Evolutionary conservation across 805 yeast species (phyloP), one percentile per base, ranked within the genome.

Genomic region (Lachancea kluyveri): DNA sequence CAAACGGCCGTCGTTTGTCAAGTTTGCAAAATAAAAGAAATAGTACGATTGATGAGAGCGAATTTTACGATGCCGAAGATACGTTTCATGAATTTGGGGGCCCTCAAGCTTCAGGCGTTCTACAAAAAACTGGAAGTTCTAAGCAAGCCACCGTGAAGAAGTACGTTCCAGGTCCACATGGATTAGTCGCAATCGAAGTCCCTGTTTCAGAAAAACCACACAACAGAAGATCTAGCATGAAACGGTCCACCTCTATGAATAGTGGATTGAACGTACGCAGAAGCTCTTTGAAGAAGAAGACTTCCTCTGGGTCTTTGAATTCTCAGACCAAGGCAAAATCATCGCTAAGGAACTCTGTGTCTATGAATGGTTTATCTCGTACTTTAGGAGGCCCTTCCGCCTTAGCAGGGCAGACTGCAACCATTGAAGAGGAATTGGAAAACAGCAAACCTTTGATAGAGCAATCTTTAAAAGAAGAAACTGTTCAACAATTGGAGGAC

Each of bases 131-230:
- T 13, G 40, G 48, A 26, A 12, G 20, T 43, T 25, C 40, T 26
- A 35, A 31, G 28, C 45, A 41, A 31, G 70, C 62, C 33, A 78
- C 71, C 59, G 70, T 79, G 7, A 79, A 77, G 42, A 78, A 74
- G 41, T 81, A 80, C 58, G 67, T 81, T 27, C 90, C 92, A 2
- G 78, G 86, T 2, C 77, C 83, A 3, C 67, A 73, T 44, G 92
- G 92, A 9, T 64, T 81, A 34, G 70, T 77, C 30, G 66, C 79
- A 7, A 63, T 81, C 4, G 88, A 81, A 43, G 87, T 81, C 3
- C 83, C 86, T 0, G 68, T 67, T 8, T 54, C 50, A 14, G 45
- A 39, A 9, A 39, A 38, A 6, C 48, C 41, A 11, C 42, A 46
- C 11, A 36, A 34, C 10, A 28, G 42, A 14, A 36, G 38, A 13